Base-by-base conservation (phyloP, 2,329 filamentous ascomycete species). In the Aspergillus cejpii region DNA sequence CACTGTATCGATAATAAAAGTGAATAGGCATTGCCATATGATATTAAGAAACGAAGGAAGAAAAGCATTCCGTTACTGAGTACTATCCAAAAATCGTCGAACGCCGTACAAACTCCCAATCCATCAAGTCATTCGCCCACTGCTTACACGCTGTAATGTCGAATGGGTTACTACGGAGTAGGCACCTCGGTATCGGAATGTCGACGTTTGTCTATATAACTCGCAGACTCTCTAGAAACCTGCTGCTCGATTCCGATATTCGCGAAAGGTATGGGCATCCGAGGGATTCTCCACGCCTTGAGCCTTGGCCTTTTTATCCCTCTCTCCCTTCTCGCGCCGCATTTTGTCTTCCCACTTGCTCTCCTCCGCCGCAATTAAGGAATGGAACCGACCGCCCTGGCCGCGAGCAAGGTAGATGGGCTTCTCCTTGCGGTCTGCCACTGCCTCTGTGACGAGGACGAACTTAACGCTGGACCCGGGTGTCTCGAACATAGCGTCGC, bases 401-500 rank as follows among this genome's bases (percentile, higher is more conserved):
- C 75, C 75, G 26, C 75, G 64, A 6, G 71, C 65, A 45, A 77
- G 69, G 48, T 78, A 78, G 14, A 75, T 56, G 0, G 74, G 73
- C 29, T 73, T 70, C 55, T 81, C 81, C 19, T 74, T 72, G 10
- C 83, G 80, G 15, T 72, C 72, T 1, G 85, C 83, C 24, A 83
- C 84, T 1, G 71, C 76, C 60, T 88, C 83, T 0, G 84, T 87
- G 33, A 90, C 79, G 6, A 89, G 73, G 1, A 88, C 83, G 54
- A 85, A 87, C 17, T 84, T 80, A 53, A 84, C 83, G 3, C 69
- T 74, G 8, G 73, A 76, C 3, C 74, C 74, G 26, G 87, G 87
- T 0, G 84, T 83, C 58, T 89, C 84, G 60, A 87, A 91, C 78
- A 90, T 90, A 24, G 85, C 81, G 64, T 90, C 86, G 3, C 81